phyloP scores from a whole-genome alignment of 2,329 filamentous ascomycete genomes.

The Blastomyces silverae region DNA sequence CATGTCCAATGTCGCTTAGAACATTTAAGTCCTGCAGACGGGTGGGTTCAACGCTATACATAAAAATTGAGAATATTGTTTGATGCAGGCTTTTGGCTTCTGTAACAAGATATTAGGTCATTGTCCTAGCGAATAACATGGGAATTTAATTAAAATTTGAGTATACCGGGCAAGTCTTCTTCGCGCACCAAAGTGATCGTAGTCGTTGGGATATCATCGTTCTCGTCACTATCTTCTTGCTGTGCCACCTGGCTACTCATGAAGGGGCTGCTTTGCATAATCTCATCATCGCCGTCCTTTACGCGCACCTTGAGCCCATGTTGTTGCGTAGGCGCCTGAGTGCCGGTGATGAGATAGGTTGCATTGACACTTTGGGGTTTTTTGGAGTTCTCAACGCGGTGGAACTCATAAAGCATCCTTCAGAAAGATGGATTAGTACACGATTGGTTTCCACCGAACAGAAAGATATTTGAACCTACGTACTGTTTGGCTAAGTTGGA shows the following conservation, averaged over 20 bases:
- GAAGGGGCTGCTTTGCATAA: constrained; percentile 58
- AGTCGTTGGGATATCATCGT: constrained; percentile 45
- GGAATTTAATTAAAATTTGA: not conserved
- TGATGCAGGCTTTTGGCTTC: constrained; percentile 62
- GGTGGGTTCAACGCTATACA: constrained; percentile 75
- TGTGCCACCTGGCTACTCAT: constrained; percentile 62
- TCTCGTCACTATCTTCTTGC: constrained; percentile 42
- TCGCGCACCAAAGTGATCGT: constrained; percentile 64
- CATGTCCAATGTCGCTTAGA: constrained; percentile 62
- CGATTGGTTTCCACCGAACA: not conserved
- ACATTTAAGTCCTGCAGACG: constrained; percentile 65
- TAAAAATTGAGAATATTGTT: constrained; percentile 68
- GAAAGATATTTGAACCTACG: constrained; percentile 26
- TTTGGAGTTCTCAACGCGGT: constrained; percentile 68
- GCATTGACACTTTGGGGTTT: constrained; percentile 72
- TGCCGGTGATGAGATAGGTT: constrained; percentile 81
- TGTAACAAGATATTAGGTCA: constrained; percentile 34
- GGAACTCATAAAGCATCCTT: constrained; percentile 83
- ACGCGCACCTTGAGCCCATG: constrained; percentile 35
- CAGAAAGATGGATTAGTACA: not conserved
- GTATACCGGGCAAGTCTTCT: constrained; percentile 61
- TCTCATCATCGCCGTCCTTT: constrained; percentile 58
- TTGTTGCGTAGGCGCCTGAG: constrained; percentile 43
- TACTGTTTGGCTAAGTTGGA: constrained; percentile 86
- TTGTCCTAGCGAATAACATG: not conserved